Base-by-base conservation (phyloP, 495 filamentous ascomycete genomes). In the Melanomma pulvis-pyrius region DNA sequence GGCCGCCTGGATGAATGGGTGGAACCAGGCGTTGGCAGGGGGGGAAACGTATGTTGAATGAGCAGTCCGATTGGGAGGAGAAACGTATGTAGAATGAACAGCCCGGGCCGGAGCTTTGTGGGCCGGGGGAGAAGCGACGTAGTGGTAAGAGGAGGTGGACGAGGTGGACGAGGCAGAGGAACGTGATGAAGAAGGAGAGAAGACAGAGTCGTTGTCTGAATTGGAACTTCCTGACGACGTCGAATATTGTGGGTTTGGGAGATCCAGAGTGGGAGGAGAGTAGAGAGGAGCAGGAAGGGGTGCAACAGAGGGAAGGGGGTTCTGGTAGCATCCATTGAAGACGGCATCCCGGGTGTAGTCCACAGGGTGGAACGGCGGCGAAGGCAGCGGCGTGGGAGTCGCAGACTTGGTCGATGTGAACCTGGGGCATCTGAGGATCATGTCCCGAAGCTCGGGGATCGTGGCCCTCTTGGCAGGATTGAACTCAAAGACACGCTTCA, bases 401-500 rank as follows among this genome's bases (percentile, higher is more conserved):
- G 71, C 63, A 13, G 69, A 63, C 54, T 63, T 64, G 21, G 69
- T 67, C 11, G 60, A 29, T 22, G 94, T 94, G 74, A 98, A 91
- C 65, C 81, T 79, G 28, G 86, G 81, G 79, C 93, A 98, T 54
- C 86, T 80, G 61, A 89, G 70, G 72, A 98, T 96, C 71, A 90
- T 78, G 58, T 82, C 81, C 74, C 90, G 84, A 32, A 98, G 83
- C 78, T 97, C 91, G 65, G 86, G 81, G 69, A 99, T 87, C 73
- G 87, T 87, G 70, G 97, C 94, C 76, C 94, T 82, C 76, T 92
- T 89, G 69, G 85, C 82, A 55, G 94, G 96, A 78, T 97, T 87
- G 76, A 83, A 84, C 68, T 96, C 92, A 77, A 99, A 99, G 65
- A 98, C 89, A 68, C 89, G 87, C 53, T 87, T 88, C 67, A 99